Base-by-base conservation (phyloP, 768 basidiomycete genomes). In the Russula sp. region DNA sequence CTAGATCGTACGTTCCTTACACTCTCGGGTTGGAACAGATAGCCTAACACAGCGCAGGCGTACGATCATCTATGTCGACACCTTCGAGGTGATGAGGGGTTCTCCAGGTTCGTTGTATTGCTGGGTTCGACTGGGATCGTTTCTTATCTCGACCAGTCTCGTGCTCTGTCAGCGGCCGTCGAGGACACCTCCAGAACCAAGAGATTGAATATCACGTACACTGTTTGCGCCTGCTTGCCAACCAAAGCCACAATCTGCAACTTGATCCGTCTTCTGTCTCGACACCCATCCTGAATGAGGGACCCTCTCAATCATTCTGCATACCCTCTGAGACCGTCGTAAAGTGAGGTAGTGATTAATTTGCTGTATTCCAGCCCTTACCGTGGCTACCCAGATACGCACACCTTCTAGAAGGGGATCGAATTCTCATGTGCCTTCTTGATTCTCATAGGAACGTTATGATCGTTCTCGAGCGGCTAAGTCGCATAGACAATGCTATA, bases 231-330 rank as follows among this genome's bases (percentile, higher is more conserved):
- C 27, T 66, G 4, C 57, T 37, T 3, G 22, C 65, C 7, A 62
- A 66, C 0, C 45, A 68, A 27, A 52, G 16, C 31, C 67, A 68
- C 51, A 52, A 53, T 11, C 13, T 66, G 40, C 62, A 63, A 20
- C 65, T 68, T 8, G 65, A 68, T 32, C 48, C 61, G 11, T 56
- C 49, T 8, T 66, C 55, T 34, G 55, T 68, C 16, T 61, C 67
- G 0, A 55, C 39, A 3, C 67, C 65, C 5, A 18, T 39, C 3
- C n/a, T 63, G 0, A 57, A 55, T 20, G n/a, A 59, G 1, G 56
- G 58, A 11, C 51, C 60, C 20, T 63, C 53, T 22, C 57, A 63
- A 16, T 42, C 49, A 4, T 68, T 68, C n/a, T 32, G 39, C 16
- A 14, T 61, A 7, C 47, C 65, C 16, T 57, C 56, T 18, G 61